Conservation (phyloP, 2,329 filamentous ascomycete genomes). For the Aspergillus costaricaensis region DNA sequence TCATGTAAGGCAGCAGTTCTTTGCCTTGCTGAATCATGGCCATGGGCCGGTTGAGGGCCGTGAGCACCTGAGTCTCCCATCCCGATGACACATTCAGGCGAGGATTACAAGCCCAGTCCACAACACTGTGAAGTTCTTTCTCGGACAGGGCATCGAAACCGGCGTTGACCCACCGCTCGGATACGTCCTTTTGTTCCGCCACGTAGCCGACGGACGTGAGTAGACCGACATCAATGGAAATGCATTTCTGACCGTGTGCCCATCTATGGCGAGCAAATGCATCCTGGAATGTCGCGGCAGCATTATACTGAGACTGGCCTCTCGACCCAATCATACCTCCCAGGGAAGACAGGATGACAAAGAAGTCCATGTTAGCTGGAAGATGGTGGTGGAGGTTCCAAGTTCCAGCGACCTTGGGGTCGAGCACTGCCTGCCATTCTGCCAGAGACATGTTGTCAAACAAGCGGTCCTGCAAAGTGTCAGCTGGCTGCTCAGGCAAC, state of each 20-base stretch:
- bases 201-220: slow-evolving; percentile 4
- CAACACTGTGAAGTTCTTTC: neutral
- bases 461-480: neutral
- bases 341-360: slow-evolving; percentile 40
- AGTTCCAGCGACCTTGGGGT: slow-evolving; percentile 7
- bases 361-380: slow-evolving; percentile 39
- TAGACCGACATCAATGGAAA: slow-evolving; percentile 26
- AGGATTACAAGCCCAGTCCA: neutral
- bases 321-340: slow-evolving; percentile 44
- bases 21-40: neutral
- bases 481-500: slow-evolving; percentile 32
- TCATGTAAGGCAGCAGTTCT: neutral
- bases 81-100: neutral
- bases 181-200: neutral
- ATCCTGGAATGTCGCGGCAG: slow-evolving; percentile 38
- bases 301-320: slow-evolving; percentile 45
- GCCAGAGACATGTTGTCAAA: neutral
- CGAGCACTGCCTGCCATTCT: neutral
- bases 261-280: slow-evolving; percentile 31
- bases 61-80: neutral
- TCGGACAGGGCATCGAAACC: neutral
- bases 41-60: neutral
- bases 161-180: neutral
- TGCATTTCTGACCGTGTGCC: slow-evolving; percentile 22
- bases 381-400: slow-evolving; percentile 35